Base-by-base conservation (phyloP, 441 rosid genomes). In the Cnidoscolus chayamansa region DNA sequence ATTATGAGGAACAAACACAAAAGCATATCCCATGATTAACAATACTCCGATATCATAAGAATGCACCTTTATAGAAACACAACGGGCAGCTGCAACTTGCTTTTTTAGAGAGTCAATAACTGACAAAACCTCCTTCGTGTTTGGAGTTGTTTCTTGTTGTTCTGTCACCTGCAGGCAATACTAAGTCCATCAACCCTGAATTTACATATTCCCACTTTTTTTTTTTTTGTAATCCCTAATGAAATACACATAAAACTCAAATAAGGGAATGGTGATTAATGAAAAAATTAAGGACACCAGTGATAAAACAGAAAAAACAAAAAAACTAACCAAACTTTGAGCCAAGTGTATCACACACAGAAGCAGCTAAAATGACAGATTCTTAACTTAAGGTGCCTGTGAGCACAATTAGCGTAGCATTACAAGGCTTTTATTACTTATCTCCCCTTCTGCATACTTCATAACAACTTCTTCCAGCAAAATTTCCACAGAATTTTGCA, bases 41-140 rank as follows among this genome's bases (percentile, higher is more conserved):
- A 65, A 35, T 32, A 51, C 12, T 15, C 40, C 30, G 53, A 65
- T 45, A 47, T 53, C 65, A 47, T 10, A 69, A 67, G 16, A 60
- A 74, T 20, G 25, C 71, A 95, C 99, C 98, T 85, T 84, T 65
- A 93, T 78, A 49, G 68, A 83, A 83, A 88, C 68, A 75, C 85
- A 81, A 10, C 92, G 82, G 76, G 89, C 88, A 55, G 84, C 92
- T 17, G 84, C 87, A 73, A 91, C 86, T 81, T 90, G 85, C 83
- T 81, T 85, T 81, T 93, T 93, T 53, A 87, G 76, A 49, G 86
- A 81, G 67, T 93, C 97, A 58, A 95, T 89, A 32, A 88, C 88
- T 13, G 66, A 81, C 45, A 77, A 72, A 67, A 91, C 75, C 73
- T 89, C 92, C 83, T 84, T 81, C 51, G 37, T 55, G 74, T 65